Conservation (phyloP, 2,329 filamentous ascomycete species). For the Colletotrichum lini region DNA sequence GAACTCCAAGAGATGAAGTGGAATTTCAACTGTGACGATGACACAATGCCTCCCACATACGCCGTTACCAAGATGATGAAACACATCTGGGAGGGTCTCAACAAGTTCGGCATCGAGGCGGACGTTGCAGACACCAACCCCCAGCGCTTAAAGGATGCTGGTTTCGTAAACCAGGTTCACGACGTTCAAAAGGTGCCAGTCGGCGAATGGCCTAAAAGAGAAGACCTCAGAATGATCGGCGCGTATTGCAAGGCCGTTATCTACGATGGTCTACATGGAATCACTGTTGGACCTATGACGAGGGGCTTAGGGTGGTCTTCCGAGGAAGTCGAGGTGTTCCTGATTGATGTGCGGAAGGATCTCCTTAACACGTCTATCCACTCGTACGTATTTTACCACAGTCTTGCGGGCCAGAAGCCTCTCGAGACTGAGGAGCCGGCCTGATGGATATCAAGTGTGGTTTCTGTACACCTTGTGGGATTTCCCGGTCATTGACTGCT, state of each 20-base stretch:
- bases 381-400: slow-evolving; percentile 45
- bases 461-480: not conserved
- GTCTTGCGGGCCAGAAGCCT: slow-evolving; percentile 14
- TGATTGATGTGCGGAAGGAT: slow-evolving; percentile 52
- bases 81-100: slow-evolving; percentile 66
- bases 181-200: slow-evolving; percentile 63
- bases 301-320: slow-evolving; percentile 51
- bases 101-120: slow-evolving; percentile 62
- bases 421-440: not conserved
- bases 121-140: slow-evolving; percentile 64
- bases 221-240: slow-evolving; percentile 58
- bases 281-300: slow-evolving; percentile 54
- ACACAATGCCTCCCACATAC: slow-evolving; percentile 47
- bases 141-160: slow-evolving; percentile 63
- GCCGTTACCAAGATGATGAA: slow-evolving; percentile 51
- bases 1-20: slow-evolving; percentile 60
- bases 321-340: slow-evolving; percentile 52
- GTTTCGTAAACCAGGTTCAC: slow-evolving; percentile 58
- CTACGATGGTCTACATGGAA: slow-evolving; percentile 51
- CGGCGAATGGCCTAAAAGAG: slow-evolving; percentile 66
- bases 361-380: slow-evolving; percentile 51
- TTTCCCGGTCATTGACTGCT: too few relatives aligned
- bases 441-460: not conserved
- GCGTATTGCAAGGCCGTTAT: slow-evolving; percentile 38
- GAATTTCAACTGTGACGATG: slow-evolving; percentile 58